Base-by-base conservation (phyloP, 805 yeast genomes). In the Zygotorulaspora sp. region DNA sequence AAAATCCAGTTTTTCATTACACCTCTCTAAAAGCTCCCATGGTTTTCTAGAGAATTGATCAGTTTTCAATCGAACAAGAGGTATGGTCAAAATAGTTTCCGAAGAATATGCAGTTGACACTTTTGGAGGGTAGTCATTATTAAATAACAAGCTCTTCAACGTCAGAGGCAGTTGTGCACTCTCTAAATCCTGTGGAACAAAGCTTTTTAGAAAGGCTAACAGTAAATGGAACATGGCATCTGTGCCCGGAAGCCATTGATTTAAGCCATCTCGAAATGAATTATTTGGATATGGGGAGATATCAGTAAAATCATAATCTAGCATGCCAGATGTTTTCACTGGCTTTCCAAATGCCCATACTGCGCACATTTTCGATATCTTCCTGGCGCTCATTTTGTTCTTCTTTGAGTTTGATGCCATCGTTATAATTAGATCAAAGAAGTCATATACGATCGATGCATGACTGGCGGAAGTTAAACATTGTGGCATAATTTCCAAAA, bases 361-460 rank as follows among this genome's bases (percentile, higher is more conserved):
- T 6, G 90, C 89, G 26, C 90, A 81, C 77, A 88, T 73, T 48
- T 83, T 80, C 9, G 92, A 71, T 12, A 88, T 72, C 54, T 85
- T 86, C 32, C 88, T 71, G 0, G 92, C 94, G 52, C 84, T 77
- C 69, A 88, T 65, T 52, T 82, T 78, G 53, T 87, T 86, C 28
- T 78, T 75, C 50, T 78, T 82, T 3, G 94, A 78, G 61, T 86
- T 83, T 7, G 94, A 77, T 0, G 94, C 79, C 28, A 88, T 63
- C 8, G 87, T 72, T 8, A 86, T 83, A 30, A 89, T 63, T 23
- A 88, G 69, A 54, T 88, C 96, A 50, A 87, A 74, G 52, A 87
- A 89, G 56, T 85, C 95, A 58, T 84, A 85, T 4, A 85, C 90
- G 4, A 89, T 85, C 1, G 92, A 80, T 0, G 95, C 95, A 62